Conservation (phyloP, 2,329 filamentous ascomycete species). For the Macroventuria anomochaeta region DNA sequence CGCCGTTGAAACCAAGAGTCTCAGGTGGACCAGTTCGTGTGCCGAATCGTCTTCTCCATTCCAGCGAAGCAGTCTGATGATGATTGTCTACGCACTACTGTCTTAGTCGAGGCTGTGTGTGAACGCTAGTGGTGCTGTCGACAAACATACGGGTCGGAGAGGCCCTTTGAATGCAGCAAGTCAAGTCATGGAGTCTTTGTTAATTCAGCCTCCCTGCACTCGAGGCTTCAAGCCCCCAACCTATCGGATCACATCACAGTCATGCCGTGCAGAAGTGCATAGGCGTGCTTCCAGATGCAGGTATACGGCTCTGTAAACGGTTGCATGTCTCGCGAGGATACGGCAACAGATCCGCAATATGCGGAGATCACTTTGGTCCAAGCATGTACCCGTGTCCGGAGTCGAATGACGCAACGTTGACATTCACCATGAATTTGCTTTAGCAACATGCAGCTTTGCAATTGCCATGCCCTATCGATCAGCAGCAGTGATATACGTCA, state of each 20-base stretch:
- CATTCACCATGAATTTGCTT: slow-evolving; percentile 20
- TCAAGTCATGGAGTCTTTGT: slow-evolving; percentile 8
- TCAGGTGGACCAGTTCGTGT: not conserved
- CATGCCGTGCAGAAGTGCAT: slow-evolving; percentile 28
- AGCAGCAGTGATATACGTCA: not conserved
- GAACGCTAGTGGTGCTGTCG: not conserved
- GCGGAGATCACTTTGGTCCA: slow-evolving; percentile 31
- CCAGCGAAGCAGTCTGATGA: not conserved
- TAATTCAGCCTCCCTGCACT: slow-evolving; percentile 8
- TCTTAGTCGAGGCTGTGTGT: not conserved
- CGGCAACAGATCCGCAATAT: slow-evolving; percentile 42
- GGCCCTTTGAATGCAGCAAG: slow-evolving; percentile 1
- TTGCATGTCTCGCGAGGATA: slow-evolving; percentile 41
- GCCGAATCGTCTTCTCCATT: not conserved
- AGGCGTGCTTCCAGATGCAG: slow-evolving; percentile 26
- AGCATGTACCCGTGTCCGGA: slow-evolving; percentile 28
- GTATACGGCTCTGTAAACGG: slow-evolving; percentile 28
- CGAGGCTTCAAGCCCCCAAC: slow-evolving; percentile 1
- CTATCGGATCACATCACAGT: slow-evolving; percentile 24
- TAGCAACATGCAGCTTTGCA: slow-evolving; percentile 17
- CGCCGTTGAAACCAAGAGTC: not conserved
- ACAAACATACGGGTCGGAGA: not conserved
- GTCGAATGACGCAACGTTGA: slow-evolving; percentile 38
- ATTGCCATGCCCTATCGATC: slow-evolving; percentile 7
- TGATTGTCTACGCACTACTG: not conserved